Evolutionary conservation across 2,329 filamentous ascomycete genomes (phyloP).

Genomic region (Zelopaecilomyces penicillatus): DNA sequence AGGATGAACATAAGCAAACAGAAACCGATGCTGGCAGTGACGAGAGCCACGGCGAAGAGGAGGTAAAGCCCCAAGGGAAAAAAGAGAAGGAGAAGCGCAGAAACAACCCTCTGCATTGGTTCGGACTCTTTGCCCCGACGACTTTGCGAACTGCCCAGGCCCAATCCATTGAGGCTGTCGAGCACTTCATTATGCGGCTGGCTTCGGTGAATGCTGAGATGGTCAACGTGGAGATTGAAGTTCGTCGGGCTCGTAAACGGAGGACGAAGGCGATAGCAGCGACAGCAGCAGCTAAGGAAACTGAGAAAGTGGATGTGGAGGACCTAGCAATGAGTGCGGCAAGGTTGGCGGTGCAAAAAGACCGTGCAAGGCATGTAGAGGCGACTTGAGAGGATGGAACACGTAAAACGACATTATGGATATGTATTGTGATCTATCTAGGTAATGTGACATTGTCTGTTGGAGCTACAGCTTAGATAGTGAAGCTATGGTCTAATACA

Average conservation of each 20-base stretch:
- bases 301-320: background rate
- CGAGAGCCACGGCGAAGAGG: constrained; percentile 6
- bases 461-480: too few relatives aligned
- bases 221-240: constrained; percentile 57
- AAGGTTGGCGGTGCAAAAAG: background rate
- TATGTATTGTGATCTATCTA: too few relatives aligned
- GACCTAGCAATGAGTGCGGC: background rate
- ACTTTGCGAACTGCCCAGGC: constrained; percentile 50
- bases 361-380: constrained; percentile 8
- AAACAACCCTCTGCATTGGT: constrained; percentile 46
- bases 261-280: constrained; percentile 37
- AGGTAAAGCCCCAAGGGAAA: constrained; percentile 10
- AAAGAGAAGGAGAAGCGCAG: constrained; percentile 9
- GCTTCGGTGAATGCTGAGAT: constrained; percentile 52
- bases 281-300: constrained; percentile 23
- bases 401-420: too few relatives aligned
- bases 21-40: background rate
- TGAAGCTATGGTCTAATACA: too few relatives aligned
- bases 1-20: constrained; percentile 6
- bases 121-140: constrained; percentile 44
- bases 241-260: constrained; percentile 52
- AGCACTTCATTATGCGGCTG: constrained; percentile 48
- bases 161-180: constrained; percentile 47
- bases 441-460: too few relatives aligned
- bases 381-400: constrained; percentile 6